Conservation (phyloP, 2,329 filamentous ascomycete genomes). For the Fusarium nanum region DNA sequence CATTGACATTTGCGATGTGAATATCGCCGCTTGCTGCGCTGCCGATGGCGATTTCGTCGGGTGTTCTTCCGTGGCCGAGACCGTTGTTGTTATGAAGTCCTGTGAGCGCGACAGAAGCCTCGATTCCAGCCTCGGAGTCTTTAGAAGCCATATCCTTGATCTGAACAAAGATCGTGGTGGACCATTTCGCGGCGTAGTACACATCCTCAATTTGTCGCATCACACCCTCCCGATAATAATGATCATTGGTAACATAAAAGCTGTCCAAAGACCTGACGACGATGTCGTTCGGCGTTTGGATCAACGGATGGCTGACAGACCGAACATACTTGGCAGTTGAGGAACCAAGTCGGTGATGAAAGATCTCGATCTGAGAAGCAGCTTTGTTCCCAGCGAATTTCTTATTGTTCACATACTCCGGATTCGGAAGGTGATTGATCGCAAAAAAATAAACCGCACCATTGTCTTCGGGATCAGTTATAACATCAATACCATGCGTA, state of each 20-base stretch:
- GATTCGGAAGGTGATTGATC: conserved; percentile 68
- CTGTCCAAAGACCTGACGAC: conserved; percentile 58
- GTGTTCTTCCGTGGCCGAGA: conserved; percentile 59
- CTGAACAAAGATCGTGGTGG: conserved; percentile 56
- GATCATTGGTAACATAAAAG: conserved; percentile 71
- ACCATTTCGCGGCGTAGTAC: conserved; percentile 58
- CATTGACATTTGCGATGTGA: conserved; percentile 54
- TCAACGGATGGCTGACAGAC: conserved; percentile 63
- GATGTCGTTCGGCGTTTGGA: conserved; percentile 70
- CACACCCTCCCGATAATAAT: conserved; percentile 62
- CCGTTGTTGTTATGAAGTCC: conserved; percentile 68
- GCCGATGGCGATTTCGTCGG: conserved; percentile 56
- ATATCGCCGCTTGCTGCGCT: conserved; percentile 60
- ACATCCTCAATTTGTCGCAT: conserved; percentile 62
- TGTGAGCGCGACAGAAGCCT: conserved; percentile 57
- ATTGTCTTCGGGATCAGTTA: conserved; percentile 57
- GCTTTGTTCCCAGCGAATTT: conserved; percentile 50
- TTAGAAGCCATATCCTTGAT: conserved; percentile 52
- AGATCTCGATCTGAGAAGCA: conserved; percentile 67
- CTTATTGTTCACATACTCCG: conserved; percentile 48
- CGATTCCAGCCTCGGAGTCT: no score
- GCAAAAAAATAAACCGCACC: conserved; percentile 68
- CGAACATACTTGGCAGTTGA: conserved; percentile 59
- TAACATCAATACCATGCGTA: conserved; percentile 71
- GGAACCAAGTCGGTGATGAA: conserved; percentile 63